Evolutionary conservation across 768 basidiomycete species (phyloP), one percentile per base, ranked within the genome.

Genomic region (Amanita brunnescens): DNA sequence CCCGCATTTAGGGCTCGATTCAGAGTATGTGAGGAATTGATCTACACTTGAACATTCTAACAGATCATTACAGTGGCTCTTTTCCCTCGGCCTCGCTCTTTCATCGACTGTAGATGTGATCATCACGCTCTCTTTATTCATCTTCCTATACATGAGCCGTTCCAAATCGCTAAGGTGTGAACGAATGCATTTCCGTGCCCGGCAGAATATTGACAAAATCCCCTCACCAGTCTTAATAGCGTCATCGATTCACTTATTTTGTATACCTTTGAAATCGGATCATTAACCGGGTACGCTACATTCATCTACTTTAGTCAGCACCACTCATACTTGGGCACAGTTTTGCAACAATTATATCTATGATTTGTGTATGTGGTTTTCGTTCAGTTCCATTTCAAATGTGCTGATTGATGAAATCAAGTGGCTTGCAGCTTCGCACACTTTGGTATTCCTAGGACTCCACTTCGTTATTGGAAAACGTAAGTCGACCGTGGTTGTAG

Each of bases 381-480:
- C 39, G 7, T 21, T 16, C 26, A 26, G 12, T 34, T 34, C 10
- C 32, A 14, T 41, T 10, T 40, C 8, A 54, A 9, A 47, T 2
- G 32, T 24, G 13, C 18, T 51, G 26, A 35, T 29, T 13, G 24
- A 18, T 14, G 21, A 49, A 8, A 40, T n/a, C n/a, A n/a, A 73
- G 75, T 79, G 76, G 77, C 62, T 77, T 7, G 52, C 63, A 2
- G 73, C 75, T 70, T 62, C 70, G 7, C 26, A 58, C 21, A 76
- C 74, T 47, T 66, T 76, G 3, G 59, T 76, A 30, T 76, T 76
- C 53, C 67, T 76, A 69, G 74, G 71, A 13, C 57, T 76, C 16
- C 74, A 76, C 58, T 75, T 76, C 52, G 64, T 76, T n/a, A 74
- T 76, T 38, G 65, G 67, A 46, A 76, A 76, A 56, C 57, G 74